Evolutionary conservation across 116 monocot species (phyloP).

Genomic region (Dioscorea cayenensis): DNA sequence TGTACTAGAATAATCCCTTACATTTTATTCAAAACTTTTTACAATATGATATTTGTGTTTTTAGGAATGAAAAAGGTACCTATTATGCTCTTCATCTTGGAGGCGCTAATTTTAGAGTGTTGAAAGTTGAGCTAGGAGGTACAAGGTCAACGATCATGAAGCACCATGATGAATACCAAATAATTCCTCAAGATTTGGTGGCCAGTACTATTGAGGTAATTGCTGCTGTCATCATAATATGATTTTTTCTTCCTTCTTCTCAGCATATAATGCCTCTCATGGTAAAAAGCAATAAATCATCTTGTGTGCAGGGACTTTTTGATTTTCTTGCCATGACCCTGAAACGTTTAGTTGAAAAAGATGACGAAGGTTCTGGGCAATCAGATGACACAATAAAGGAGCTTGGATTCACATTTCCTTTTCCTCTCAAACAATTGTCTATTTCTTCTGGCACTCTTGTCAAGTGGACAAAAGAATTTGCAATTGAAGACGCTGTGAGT

Average conservation of each 20-base stretch:
- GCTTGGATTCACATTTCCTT: constrained; percentile 93
- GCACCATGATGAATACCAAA: constrained; percentile 40
- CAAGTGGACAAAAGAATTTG: constrained; percentile 88
- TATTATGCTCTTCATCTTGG: constrained; percentile 81
- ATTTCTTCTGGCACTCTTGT: constrained; percentile 79
- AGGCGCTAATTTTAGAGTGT: constrained; percentile 67
- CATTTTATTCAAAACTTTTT: background rate
- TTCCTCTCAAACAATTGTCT: constrained; percentile 72
- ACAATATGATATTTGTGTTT: background rate
- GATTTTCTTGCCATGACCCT: constrained; percentile 68
- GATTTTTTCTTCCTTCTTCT: background rate
- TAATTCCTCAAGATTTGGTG: constrained; percentile 68
- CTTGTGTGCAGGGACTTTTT: constrained; percentile 57
- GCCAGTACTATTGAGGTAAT: constrained; percentile 51
- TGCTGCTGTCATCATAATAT: background rate
- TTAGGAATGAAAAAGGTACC: constrained; percentile 63
- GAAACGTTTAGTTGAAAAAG: constrained; percentile 54
- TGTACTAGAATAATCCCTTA: background rate
- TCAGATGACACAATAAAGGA: constrained; percentile 24
- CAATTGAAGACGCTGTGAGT: constrained; percentile 70
- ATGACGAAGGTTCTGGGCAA: constrained; percentile 19
- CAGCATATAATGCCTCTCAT: background rate
- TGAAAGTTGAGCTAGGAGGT: constrained; percentile 66
- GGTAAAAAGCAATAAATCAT: background rate
- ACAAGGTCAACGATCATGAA: constrained; percentile 49